phyloP scores from a whole-genome alignment of 2,329 filamentous ascomycete species.

The Monosporascus sp. region DNA sequence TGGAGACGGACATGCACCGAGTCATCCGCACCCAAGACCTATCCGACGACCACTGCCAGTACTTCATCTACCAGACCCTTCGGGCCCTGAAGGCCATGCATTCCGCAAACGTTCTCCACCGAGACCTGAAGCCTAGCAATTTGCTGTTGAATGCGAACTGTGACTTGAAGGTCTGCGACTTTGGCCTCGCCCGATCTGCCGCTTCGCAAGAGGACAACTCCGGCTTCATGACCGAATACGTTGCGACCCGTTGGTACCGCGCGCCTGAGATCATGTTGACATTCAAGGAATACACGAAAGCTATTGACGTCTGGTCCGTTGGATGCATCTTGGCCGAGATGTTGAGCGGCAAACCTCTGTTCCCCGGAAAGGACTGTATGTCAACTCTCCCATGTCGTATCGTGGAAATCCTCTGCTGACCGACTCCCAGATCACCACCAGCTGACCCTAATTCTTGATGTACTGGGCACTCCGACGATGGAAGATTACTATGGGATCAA shows the following conservation, averaged over 20 bases:
- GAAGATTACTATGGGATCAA: conserved; percentile 99
- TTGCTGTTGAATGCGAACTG: conserved; percentile 96
- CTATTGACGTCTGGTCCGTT: conserved; percentile 98
- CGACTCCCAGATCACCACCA: conserved; percentile 81
- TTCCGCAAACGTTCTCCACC: conserved; percentile 94
- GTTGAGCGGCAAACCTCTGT: conserved; percentile 95
- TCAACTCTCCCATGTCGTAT: conserved; percentile 15
- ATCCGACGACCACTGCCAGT: conserved; percentile 98
- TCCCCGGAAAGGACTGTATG: conserved; percentile 97
- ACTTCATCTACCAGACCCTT: conserved; percentile 99
- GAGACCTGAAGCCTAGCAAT: conserved; percentile 96
- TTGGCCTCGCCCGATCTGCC: conserved; percentile 89
- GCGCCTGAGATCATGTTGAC: conserved; percentile 99
- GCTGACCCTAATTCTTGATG: conserved; percentile 91
- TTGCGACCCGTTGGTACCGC: conserved; percentile 97
- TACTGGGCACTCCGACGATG: conserved; percentile 97
- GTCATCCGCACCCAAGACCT: conserved; percentile 98
- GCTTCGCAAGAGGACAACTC: conserved; percentile 98
- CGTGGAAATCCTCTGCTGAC: conserved; percentile 8
- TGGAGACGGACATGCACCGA: conserved; percentile 99
- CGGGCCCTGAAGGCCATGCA: conserved; percentile 99
- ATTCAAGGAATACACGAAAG: conserved; percentile 99
- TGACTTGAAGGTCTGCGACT: conserved; percentile 98
- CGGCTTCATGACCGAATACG: conserved; percentile 99
- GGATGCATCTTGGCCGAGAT: conserved; percentile 98